Base-by-base conservation (phyloP, 768 basidiomycete species). In the Trichaptum fuscoviolaceum region DNA sequence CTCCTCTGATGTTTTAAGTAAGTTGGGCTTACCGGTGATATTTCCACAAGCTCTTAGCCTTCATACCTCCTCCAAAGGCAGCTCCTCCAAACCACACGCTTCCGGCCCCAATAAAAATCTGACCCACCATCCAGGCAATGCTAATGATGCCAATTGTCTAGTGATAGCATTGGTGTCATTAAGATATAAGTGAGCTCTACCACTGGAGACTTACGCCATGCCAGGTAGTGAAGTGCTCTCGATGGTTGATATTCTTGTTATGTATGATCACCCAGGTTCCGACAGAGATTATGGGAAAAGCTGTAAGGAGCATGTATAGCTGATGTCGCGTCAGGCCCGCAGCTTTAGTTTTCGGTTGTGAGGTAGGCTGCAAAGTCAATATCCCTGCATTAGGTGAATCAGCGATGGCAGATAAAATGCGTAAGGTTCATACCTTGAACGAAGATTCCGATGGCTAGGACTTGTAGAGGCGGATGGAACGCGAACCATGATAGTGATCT, bases 1-100 rank as follows among this genome's bases (percentile, higher is more conserved):
- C 25, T 20, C 35, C 58, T 60, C 36, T 66, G 34, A 35, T 63
- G 63, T 18, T 58, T n/a, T 25, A 62, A 64, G 30, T n/a, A n/a
- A 26, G 30, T 34, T 60, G 2, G 42, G 20, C 75, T 57, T 67
- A 87, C 89, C 93, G 79, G 71, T 95, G 93, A 69, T 92, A 94
- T 73, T 93, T 95, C 89, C 92, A 95, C 23, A 93, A 67, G 1
- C 78, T 74, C 74, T 91, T 94, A 17, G 92, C 91, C 73, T 84
- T 88, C 58, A 79, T 75, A 17, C 84, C 87, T 0, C 92, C 91
- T 5, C 92, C 91, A 72, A 93, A 90, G 0, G 81, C 79, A 18
- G 80, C 81, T 12, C 92, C 92, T 7, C 78, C 81, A 67, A 82
- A 87, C 92, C 92, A 93, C 18, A 92, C 90, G 63, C 88, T 91